A percentile compares a stretch with the other conserved stretches of the same genome.
Evolutionary conservation across 2,329 filamentous ascomycete genomes (phyloP).

Genomic region (Colletotrichum ledebouriae): DNA sequence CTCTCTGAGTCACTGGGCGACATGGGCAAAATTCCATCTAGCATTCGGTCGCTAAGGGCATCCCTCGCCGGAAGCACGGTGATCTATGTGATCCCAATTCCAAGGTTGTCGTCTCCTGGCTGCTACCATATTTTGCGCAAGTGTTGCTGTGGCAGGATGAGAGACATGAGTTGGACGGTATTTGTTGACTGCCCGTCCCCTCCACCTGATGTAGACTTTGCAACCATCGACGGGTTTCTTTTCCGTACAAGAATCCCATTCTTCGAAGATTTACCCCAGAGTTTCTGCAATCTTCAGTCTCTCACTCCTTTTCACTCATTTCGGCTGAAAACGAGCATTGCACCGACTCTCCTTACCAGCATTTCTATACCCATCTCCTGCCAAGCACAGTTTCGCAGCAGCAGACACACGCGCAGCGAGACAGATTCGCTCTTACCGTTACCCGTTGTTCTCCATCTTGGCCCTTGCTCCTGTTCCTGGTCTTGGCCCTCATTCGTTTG

Average conservation of each 20-base stretch:
- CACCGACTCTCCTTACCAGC: constrained; percentile 18
- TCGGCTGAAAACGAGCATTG: constrained; percentile 36
- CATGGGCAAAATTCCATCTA: constrained; percentile 40
- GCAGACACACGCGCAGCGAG: constrained; percentile 18
- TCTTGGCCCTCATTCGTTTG: constrained; percentile 30
- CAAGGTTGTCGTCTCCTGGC: constrained; percentile 32
- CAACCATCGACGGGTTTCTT: constrained; percentile 41
- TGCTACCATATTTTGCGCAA: constrained; percentile 39
- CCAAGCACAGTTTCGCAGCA: constrained; percentile 27
- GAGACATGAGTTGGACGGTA: constrained; percentile 39
- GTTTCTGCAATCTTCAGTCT: constrained; percentile 28
- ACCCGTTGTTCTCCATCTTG: constrained; percentile 16
- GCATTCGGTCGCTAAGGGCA: constrained; percentile 26
- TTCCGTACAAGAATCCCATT: constrained; percentile 43
- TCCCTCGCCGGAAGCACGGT: constrained; percentile 40
- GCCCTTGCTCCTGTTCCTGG: constrained; percentile 25
- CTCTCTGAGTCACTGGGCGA: constrained; percentile 40
- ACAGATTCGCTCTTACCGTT: constrained; percentile 20
- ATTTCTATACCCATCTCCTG: background rate
- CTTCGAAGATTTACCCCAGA: constrained; percentile 34
- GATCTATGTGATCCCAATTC: constrained; percentile 38
- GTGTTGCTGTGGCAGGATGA: constrained; percentile 40
- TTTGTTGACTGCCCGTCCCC: constrained; percentile 42
- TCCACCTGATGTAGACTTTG: constrained; percentile 32
- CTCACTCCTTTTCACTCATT: constrained; percentile 25